Percentiles rank a stretch among this genome's conserved stretches.
Conservation (phyloP, 306 rosid species). For the Potentilla sterilis region DNA sequence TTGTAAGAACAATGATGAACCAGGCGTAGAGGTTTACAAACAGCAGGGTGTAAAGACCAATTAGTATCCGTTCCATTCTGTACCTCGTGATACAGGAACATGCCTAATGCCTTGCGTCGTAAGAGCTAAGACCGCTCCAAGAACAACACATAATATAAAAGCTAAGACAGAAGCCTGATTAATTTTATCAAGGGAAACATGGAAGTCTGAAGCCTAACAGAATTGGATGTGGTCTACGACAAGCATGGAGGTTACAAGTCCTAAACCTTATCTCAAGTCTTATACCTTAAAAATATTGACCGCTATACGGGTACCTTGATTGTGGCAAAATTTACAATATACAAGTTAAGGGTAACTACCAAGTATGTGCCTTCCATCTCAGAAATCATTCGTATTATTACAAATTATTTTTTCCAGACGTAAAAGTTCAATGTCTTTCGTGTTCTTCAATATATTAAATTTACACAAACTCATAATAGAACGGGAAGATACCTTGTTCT, state of each 20-base stretch:
- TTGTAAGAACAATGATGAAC: background rate
- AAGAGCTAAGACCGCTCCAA: background rate
- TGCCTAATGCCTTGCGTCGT: background rate
- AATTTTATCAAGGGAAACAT: background rate
- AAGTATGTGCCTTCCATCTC: background rate
- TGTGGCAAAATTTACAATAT: background rate
- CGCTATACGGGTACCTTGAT: no score
- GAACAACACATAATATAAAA: background rate
- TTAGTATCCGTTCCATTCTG: background rate
- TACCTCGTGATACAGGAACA: background rate
- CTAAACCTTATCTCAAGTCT: background rate
- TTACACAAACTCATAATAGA: background rate
- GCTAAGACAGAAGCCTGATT: background rate
- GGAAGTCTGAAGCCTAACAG: background rate
- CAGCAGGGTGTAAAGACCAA: background rate
- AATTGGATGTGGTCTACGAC: background rate
- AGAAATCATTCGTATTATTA: background rate
- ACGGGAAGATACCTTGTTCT: slow-evolving; percentile 48
- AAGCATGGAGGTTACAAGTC: background rate
- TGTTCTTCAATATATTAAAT: background rate
- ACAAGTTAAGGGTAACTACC: background rate
- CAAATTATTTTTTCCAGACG: no score
- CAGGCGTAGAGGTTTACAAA: background rate
- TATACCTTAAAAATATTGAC: background rate
- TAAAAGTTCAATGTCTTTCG: background rate